Evolutionary conservation across 345 rosid species (phyloP).

Genomic region (Aurinia saxatilis): DNA sequence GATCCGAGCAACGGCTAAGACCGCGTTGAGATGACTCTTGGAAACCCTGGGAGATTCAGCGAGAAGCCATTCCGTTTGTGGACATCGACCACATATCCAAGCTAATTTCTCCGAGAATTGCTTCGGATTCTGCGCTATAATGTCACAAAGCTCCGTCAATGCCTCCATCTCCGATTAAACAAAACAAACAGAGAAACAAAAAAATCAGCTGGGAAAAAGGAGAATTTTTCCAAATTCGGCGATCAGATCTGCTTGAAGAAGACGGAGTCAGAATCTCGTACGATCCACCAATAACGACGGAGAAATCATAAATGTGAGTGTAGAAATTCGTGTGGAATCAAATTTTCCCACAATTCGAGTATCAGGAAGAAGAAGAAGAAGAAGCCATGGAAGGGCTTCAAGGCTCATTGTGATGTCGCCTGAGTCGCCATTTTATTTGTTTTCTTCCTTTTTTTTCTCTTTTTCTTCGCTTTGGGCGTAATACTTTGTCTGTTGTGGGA

Average conservation of each 20-base stretch:
- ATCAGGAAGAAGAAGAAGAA: slow-evolving; percentile 8
- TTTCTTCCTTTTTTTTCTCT: background rate
- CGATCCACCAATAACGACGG: slow-evolving; percentile 12
- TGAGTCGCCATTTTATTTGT: slow-evolving; percentile 13
- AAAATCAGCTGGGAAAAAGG: too few species aligned
- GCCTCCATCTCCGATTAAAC: slow-evolving; percentile 56
- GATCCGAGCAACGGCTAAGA: slow-evolving; percentile 70
- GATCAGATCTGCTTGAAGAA: slow-evolving; percentile 25
- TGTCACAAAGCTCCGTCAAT: slow-evolving; percentile 77
- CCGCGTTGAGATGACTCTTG: slow-evolving; percentile 84
- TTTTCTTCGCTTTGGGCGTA: background rate
- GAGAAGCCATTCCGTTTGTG: slow-evolving; percentile 57
- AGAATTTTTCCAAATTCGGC: background rate
- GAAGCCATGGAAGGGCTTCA: slow-evolving; percentile 21
- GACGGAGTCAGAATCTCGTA: slow-evolving; percentile 19
- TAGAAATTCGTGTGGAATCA: background rate
- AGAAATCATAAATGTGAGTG: background rate
- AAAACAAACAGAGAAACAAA: background rate
- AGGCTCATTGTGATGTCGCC: slow-evolving; percentile 11
- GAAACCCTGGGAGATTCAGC: slow-evolving; percentile 73
- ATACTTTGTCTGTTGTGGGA: slow-evolving; percentile 15
- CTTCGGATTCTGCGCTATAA: slow-evolving; percentile 60
- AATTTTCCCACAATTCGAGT: background rate
- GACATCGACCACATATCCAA: slow-evolving; percentile 91
- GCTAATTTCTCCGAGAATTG: slow-evolving; percentile 75